Evolutionary conservation across 345 rosid species (phyloP), one percentile per base, ranked within the genome.

Genomic region (Lenwebbia sp.): DNA sequence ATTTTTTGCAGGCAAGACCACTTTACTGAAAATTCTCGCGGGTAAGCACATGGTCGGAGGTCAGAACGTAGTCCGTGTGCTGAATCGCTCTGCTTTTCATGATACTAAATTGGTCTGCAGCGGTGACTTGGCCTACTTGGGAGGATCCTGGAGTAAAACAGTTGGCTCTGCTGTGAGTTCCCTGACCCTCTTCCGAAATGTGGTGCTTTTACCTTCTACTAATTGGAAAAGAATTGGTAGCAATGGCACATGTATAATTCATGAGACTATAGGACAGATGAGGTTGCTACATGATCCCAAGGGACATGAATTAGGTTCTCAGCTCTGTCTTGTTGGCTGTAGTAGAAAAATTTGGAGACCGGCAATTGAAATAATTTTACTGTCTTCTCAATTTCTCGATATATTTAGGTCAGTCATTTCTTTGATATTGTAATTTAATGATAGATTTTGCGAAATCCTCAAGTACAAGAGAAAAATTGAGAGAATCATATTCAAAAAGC

Each of bases 1-100:
- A 55, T 57, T 52, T 51, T 19, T 57, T 85, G 65, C 91, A 96
- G 98, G 99, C 75, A 97, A 95, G 90, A 95, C 99, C 3, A 97
- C 98, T 15, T 88, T 97, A 86, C 88, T 97, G 92, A 94, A 92
- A 89, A 94, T 97, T 85, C 40, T 97, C 53, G 98, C 97, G 1
- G 99, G 98, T 78, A 97, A 97, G 94, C 96, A 97, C 89, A 94
- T 97, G 98, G 99, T 94, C 0, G 99, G 99, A 86, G 99, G 99
- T 53, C 93, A 88, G 76, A 93, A 95, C 33, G 95, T 96, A 17
- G 99, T 96, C 33, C 92, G 89, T 78, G 98, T 96, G 82, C 92
- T 95, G 5, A 94, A 90, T 86, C 90, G 94, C 37, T 96, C 98
- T 5, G 96, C 98, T 57, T 96, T 96, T 88, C 99, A 96, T 83